phyloP scores from a whole-genome alignment of 257 asterid species.

The Solanum piurae region DNA sequence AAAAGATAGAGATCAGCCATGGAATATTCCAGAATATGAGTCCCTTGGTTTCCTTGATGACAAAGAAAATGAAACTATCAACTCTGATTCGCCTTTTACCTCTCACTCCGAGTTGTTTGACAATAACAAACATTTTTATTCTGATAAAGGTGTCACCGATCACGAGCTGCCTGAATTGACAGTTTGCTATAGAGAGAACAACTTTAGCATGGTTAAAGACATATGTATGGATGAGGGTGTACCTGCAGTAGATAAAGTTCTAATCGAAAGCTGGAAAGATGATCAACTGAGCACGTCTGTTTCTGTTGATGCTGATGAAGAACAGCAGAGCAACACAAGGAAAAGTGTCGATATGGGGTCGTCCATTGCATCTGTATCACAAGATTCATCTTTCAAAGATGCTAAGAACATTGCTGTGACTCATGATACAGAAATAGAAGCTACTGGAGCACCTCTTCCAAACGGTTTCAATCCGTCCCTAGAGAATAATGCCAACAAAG shows the following conservation, averaged over 20 bases:
- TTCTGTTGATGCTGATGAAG: slow-evolving; percentile 18
- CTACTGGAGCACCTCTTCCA: slow-evolving; percentile 3
- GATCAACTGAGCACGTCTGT: slow-evolving; percentile 10
- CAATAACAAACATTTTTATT: slow-evolving; percentile 10
- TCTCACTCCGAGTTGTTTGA: slow-evolving; percentile 16
- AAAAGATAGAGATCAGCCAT: slow-evolving; percentile 14
- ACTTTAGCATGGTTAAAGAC: slow-evolving; percentile 44
- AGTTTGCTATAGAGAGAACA: slow-evolving; percentile 45
- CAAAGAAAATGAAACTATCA: slow-evolving; percentile 15
- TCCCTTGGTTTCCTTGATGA: slow-evolving; percentile 1
- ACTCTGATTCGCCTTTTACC: slow-evolving; percentile 11
- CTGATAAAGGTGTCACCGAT: slow-evolving; percentile 42
- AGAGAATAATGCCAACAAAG: slow-evolving; percentile 8
- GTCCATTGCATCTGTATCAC: slow-evolving; percentile 10
- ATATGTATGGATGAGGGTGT: slow-evolving; percentile 71
- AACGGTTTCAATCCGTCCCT: slow-evolving; percentile 4
- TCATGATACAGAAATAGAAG: slow-evolving; percentile 16
- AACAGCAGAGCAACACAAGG: slow-evolving; percentile 1
- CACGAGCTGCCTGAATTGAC: slow-evolving; percentile 43
- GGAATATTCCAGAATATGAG: slow-evolving; percentile 18
- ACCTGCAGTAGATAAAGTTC: slow-evolving; percentile 28
- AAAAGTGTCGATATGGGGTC: slow-evolving; percentile 14
- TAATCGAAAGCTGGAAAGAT: slow-evolving; percentile 18
- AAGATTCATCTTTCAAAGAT: slow-evolving; percentile 7
- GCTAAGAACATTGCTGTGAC: slow-evolving; percentile 1